Evolutionary conservation across 164 flowering plant genomes (phyloP).

Genomic region (Santalum album): DNA sequence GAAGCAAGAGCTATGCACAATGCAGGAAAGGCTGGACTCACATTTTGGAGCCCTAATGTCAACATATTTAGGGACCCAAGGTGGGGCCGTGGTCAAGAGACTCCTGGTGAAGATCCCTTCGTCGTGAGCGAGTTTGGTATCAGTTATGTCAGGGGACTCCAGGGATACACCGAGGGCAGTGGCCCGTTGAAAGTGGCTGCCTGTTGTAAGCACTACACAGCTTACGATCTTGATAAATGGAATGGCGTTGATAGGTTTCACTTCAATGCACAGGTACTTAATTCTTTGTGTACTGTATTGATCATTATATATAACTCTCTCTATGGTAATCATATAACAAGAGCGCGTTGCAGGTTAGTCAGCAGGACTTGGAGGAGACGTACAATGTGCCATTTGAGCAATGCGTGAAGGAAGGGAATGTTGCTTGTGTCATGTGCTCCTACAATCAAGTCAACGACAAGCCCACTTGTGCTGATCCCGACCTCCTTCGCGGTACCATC

Average conservation of each 20-base stretch:
- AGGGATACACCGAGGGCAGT: background rate
- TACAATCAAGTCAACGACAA: constrained; percentile 70
- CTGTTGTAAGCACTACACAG: constrained; percentile 19
- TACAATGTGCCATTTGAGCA: constrained; percentile 56
- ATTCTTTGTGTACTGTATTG: too few relatives aligned
- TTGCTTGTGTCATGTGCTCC: constrained; percentile 73
- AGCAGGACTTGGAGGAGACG: constrained; percentile 65
- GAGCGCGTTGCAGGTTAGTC: constrained; percentile 10
- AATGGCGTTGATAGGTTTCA: constrained; percentile 3
- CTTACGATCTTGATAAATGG: constrained; percentile 21
- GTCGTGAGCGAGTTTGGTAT: constrained; percentile 5
- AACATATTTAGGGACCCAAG: constrained; percentile 20
- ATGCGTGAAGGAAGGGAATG: constrained; percentile 52
- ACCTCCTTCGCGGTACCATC: constrained; percentile 43
- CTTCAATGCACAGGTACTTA: constrained; percentile 25
- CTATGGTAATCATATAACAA: too few relatives aligned
- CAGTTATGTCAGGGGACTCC: constrained; percentile 15
- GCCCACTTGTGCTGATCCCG: constrained; percentile 64
- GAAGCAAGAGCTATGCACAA: constrained; percentile 25
- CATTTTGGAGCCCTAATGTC: constrained; percentile 19
- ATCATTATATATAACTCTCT: too few relatives aligned
- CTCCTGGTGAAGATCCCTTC: constrained; percentile 18
- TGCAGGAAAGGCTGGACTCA: constrained; percentile 12
- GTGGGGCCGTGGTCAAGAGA: constrained; percentile 17
- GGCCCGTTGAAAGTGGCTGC: constrained; percentile 9